Evolutionary conservation across 257 asterid species (phyloP).

Genomic region (Solanum chmielewskii): DNA sequence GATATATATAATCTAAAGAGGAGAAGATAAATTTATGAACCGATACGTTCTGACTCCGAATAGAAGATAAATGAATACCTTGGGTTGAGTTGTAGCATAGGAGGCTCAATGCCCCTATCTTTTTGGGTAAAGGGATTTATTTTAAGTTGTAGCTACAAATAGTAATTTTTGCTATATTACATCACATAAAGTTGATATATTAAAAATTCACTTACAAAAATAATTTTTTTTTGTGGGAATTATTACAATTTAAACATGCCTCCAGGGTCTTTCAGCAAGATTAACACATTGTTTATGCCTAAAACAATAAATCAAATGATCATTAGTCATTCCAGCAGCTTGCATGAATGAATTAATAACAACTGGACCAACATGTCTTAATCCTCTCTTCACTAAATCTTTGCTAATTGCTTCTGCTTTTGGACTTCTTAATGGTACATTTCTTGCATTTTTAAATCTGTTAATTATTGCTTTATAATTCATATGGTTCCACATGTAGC

Average conservation of each 20-base stretch:
- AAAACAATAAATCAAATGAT: slow-evolving; percentile 73
- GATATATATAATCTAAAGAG: too few species aligned
- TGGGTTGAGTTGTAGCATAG: neutral
- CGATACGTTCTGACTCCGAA: too few species aligned
- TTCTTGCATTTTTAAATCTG: slow-evolving; percentile 50
- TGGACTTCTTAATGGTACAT: slow-evolving; percentile 73
- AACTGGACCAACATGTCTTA: slow-evolving; percentile 77
- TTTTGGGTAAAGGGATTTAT: too few species aligned
- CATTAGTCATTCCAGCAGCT: slow-evolving; percentile 79
- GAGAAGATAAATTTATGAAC: too few species aligned
- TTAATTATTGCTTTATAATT: slow-evolving; percentile 74
- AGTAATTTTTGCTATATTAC: too few species aligned
- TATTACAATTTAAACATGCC: slow-evolving; percentile 32
- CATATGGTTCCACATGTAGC: slow-evolving; percentile 71
- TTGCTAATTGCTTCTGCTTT: slow-evolving; percentile 90
- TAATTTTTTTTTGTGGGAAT: neutral
- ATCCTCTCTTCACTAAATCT: slow-evolving; percentile 70
- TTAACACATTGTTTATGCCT: slow-evolving; percentile 57
- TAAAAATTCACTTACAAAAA: neutral
- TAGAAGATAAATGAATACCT: too few species aligned
- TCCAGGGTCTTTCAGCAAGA: slow-evolving; percentile 94
- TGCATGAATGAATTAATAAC: slow-evolving; percentile 86
- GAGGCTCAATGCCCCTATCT: neutral
- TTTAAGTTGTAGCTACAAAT: neutral
- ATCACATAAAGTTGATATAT: neutral